phyloP scores from a whole-genome alignment of 345 rosid genomes.

The Rhodamnia argentea region DNA sequence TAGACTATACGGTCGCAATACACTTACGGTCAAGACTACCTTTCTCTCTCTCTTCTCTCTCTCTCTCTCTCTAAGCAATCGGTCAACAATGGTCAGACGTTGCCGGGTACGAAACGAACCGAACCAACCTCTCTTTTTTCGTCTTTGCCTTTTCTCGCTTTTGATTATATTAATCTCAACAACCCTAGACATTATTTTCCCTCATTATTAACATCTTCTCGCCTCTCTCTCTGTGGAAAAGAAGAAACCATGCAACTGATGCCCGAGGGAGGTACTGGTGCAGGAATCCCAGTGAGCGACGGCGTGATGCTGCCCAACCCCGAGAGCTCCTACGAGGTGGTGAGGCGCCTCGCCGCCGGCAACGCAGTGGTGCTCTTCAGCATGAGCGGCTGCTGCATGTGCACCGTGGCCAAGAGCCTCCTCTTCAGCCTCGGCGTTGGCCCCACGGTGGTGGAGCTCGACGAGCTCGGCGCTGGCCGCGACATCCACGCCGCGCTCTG shows the following conservation, averaged over 20 bases:
- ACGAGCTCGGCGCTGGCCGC: slow-evolving; percentile 22
- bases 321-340: slow-evolving; percentile 32
- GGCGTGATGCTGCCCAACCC: slow-evolving; percentile 1
- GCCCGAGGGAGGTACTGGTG: neutral
- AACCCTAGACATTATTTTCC: neutral
- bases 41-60: too few species aligned
- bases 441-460: slow-evolving; percentile 75
- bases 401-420: slow-evolving; percentile 89
- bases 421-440: slow-evolving; percentile 84
- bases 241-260: neutral
- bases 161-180: neutral
- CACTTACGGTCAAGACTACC: too few species aligned
- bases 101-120: neutral
- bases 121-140: neutral
- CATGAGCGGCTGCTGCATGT: slow-evolving; percentile 85
- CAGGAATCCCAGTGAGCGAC: slow-evolving; percentile 1
- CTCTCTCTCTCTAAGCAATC: too few species aligned
- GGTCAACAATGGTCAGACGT: neutral
- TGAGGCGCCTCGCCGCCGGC: slow-evolving; percentile 43
- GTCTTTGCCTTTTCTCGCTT: neutral
- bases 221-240: neutral
- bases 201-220: neutral
- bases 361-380: slow-evolving; percentile 85
- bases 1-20: too few species aligned
- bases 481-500: slow-evolving; percentile 31